A percentile compares a stretch with the other conserved stretches of the same genome.
Conservation (phyloP, 176 grass and related monocot species). For the Alloteropsis semialata region DNA sequence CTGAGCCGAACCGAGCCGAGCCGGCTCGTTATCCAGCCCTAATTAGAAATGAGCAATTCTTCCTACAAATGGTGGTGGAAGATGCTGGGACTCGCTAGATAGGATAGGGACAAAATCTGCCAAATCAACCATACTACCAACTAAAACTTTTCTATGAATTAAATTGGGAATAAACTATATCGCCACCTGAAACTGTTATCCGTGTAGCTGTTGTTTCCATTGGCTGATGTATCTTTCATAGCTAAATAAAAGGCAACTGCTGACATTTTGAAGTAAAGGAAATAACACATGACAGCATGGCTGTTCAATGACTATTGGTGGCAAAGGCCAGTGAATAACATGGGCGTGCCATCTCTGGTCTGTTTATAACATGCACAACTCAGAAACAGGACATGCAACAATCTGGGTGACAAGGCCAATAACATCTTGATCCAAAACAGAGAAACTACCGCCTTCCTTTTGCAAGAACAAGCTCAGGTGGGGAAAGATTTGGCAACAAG, state of each 20-base stretch:
- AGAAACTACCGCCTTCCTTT: background rate
- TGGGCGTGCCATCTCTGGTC: background rate
- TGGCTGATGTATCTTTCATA: background rate
- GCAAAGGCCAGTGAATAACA: constrained; percentile 2
- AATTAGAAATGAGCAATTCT: background rate
- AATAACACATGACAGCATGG: background rate
- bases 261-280: background rate
- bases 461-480: background rate
- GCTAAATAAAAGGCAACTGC: background rate
- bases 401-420: background rate
- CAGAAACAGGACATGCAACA: background rate
- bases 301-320: background rate
- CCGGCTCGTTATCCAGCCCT: too few relatives aligned
- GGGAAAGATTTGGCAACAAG: background rate
- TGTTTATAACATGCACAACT: background rate
- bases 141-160: background rate
- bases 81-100: background rate
- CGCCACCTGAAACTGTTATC: background rate
- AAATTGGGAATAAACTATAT: background rate
- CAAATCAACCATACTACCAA: background rate
- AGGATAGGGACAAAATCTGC: constrained; percentile 5
- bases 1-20: too few relatives aligned
- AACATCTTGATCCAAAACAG: background rate
- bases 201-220: background rate
- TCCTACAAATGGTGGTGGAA: background rate